Evolutionary conservation across 495 filamentous ascomycete genomes (phyloP), one percentile per base, ranked within the genome.

Genomic region (Podospora pseudocomata): DNA sequence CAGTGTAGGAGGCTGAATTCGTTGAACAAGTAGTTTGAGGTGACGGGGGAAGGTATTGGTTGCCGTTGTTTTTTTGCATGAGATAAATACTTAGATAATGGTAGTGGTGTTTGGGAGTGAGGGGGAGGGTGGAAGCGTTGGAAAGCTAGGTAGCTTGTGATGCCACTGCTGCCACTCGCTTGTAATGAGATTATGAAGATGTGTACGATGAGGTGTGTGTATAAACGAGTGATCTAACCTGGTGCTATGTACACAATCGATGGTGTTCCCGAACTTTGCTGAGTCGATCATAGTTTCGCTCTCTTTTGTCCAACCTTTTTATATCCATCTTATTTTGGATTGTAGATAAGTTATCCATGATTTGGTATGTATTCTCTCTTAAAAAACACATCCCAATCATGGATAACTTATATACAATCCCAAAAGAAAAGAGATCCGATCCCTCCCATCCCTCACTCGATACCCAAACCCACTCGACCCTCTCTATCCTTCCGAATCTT

Each of bases 1-100:
- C 71, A 74, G 4, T 85, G 82, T 68, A 69, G 71, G 59, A 74
- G 81, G 55, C 67, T 83, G 66, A 74, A 79, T 32, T 70, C 59
- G 39, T 49, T 49, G 39, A 49, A 49, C 2, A 6, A 49, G 7
- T 49, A 49, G 39, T 49, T 49, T 49, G 39, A 49, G 30, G 30
- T 49, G 39, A 49, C 6, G 39, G 30, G 30, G 30, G 30, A 7
- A 23, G 34, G 34, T 39, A 13, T 49, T 49, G 39, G 2, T 49
- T 3, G 39, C 6, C 0, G 30, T 32, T 32, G 30, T 5, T 49
- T 16, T 49, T 11, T 13, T 49, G 39, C 39, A 49, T 49, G 39
- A 49, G 13, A 49, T 49, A 49, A 16, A 49, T 49, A 49, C 39
- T 49, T 49, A 49, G 39, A 49, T 49, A 49, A 49, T 49, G 15